Evolutionary conservation across 1,284 basidiomycete species (phyloP), one percentile per base, ranked within the genome.

Genomic region (Malassezia slooffiae): DNA sequence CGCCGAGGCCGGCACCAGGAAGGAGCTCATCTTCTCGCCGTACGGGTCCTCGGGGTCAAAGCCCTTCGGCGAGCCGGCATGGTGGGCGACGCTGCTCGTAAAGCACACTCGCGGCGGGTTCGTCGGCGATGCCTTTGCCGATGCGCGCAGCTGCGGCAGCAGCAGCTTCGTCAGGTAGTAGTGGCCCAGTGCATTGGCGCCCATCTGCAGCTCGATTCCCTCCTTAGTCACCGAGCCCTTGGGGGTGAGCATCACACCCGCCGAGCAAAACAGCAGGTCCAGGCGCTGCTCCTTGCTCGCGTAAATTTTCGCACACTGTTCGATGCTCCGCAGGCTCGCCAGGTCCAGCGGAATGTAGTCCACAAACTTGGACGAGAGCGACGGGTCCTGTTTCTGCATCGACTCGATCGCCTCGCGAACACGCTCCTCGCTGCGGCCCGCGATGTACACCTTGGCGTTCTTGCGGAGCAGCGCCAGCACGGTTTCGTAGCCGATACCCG

Each of bases 401-500:
- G 13, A 10, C 7, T 27, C 41, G 16, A 57, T 45, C 3, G 54
- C 48, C 15, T 40, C 35, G 7, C 31, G n/a, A 1, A 39, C 52
- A 11, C 43, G 39, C 17, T 38, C 31, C 12, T 40, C 15, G 20
- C 22, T 34, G n/a, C 54, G 39, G 7, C 41, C 27, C 3, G 37
- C 38, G 3, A 62, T 41, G 34, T 60, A 63, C 3, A 65, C 62
- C 21, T 56, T 54, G n/a, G 58, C 57, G 3, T 52, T 54, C 11
- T 55, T 50, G 15, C 47, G 39, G 20, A 60, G 38, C 16, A 65
- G 47, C 31, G 54, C 47, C 0, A 38, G 48, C 3, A 58, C 44
- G 1, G 62, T 60, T 24, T 60, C 52, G 34, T 46, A 60, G 3
- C 62, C 60, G 13, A 62, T 57, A 0, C 62, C 63, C 5, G 57